Evolutionary conservation across 192 early-diverging fungal species (phyloP).

Genomic region (Jimgerdemannia lactiflua): DNA sequence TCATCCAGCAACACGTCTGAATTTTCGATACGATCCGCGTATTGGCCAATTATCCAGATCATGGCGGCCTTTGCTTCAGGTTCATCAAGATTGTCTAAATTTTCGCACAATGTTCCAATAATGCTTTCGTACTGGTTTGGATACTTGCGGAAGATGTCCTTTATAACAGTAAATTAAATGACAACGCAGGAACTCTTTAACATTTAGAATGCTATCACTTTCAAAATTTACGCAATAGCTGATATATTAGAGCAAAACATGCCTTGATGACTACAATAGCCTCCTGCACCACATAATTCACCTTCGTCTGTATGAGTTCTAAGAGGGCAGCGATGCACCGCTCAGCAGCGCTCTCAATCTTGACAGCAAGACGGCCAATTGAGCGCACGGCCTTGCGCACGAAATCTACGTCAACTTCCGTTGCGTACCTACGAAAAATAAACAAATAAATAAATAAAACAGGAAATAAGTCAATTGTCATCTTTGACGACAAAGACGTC

Average conservation of each 20-base stretch:
- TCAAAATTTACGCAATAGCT: no score
- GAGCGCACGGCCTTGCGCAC: conserved; percentile 94
- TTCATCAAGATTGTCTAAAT: conserved; percentile 94
- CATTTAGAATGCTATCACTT: no score
- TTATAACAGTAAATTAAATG: no score
- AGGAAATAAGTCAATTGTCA: no score
- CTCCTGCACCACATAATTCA: conserved; percentile 98
- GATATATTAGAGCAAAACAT: not conserved
- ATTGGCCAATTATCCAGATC: conserved; percentile 99
- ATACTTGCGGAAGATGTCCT: conserved; percentile 98
- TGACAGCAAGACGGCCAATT: conserved; percentile 97
- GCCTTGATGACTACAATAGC: conserved; percentile 95
- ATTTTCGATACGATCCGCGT: conserved; percentile 96
- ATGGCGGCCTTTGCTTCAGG: conserved; percentile 98
- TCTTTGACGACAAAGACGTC: no score
- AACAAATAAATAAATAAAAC: not conserved
- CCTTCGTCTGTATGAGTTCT: conserved; percentile 94
- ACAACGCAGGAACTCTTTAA: no score
- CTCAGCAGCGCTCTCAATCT: conserved; percentile 87
- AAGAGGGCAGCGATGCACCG: conserved; percentile 84
- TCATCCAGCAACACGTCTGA: conserved; percentile 84
- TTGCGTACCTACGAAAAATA: conserved; percentile 62
- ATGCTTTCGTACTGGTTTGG: conserved; percentile 96
- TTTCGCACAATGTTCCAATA: conserved; percentile 91
- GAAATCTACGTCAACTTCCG: conserved; percentile 98